Conservation (phyloP, 768 basidiomycete genomes). For the Boletus patriciae region DNA sequence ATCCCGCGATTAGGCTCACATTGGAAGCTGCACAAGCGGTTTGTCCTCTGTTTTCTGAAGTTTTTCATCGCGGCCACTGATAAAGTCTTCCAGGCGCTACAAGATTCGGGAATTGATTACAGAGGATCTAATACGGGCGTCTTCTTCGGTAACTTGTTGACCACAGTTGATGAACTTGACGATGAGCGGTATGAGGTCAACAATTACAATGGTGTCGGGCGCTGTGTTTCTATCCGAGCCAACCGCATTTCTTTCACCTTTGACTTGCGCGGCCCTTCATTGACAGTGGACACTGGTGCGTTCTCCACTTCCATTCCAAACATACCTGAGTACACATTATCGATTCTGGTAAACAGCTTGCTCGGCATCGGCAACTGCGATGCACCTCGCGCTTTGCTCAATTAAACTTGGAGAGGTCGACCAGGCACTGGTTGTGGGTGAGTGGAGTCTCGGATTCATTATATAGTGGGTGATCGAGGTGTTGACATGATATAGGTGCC, state of each 20-base stretch:
- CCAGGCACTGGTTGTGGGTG: slow-evolving; percentile 43
- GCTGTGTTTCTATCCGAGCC: slow-evolving; percentile 31
- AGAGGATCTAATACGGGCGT: slow-evolving; percentile 43
- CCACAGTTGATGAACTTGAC: slow-evolving; percentile 28
- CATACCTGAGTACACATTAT: not conserved
- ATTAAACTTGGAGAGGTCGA: slow-evolving; percentile 46
- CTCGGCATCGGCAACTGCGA: slow-evolving; percentile 46
- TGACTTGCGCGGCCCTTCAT: slow-evolving; percentile 46
- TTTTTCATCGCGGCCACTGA: not conserved
- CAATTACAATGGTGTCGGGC: slow-evolving; percentile 31
- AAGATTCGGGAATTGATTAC: slow-evolving; percentile 50
- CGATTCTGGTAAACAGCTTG: slow-evolving; percentile 29
- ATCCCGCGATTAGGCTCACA: slow-evolving; percentile 33
- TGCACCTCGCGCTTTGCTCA: slow-evolving; percentile 49
- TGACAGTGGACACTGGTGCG: slow-evolving; percentile 42
- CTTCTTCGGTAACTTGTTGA: slow-evolving; percentile 38
- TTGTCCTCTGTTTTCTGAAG: not conserved
- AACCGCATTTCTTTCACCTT: slow-evolving; percentile 38
- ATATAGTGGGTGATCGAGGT: not conserved
- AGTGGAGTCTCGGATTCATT: not conserved
- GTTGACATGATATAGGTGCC: slow-evolving; percentile 17
- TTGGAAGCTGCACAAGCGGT: slow-evolving; percentile 34
- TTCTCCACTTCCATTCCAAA: not conserved
- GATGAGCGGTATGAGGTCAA: slow-evolving; percentile 30
- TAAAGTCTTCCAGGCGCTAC: slow-evolving; percentile 28